phyloP scores from a whole-genome alignment of 768 basidiomycete genomes.

The Lactarius indigo region DNA sequence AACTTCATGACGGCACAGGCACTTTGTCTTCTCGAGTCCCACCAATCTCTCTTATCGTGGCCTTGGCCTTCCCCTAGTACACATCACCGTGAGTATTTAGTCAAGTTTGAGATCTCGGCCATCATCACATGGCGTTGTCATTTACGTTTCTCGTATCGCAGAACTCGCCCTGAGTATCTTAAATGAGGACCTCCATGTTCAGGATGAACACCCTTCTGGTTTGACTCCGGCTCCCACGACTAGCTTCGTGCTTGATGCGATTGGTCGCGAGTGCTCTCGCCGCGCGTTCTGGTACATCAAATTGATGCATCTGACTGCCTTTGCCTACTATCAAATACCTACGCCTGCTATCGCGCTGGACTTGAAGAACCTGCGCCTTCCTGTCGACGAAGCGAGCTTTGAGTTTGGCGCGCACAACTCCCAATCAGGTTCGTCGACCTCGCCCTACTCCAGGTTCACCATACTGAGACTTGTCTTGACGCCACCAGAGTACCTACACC shows the following conservation, averaged over 20 bases:
- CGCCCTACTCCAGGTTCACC: not conserved
- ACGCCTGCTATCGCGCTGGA: conserved; percentile 41
- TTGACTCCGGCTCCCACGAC: conserved; percentile 56
- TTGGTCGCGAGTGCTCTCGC: conserved; percentile 76
- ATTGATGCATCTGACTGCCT: conserved; percentile 49
- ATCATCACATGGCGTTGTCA: not conserved
- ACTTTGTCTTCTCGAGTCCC: conserved; percentile 65
- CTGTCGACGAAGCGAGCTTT: conserved; percentile 80
- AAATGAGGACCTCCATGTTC: conserved; percentile 62
- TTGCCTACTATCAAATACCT: conserved; percentile 39
- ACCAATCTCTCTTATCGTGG: conserved; percentile 45
- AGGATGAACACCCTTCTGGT: conserved; percentile 57
- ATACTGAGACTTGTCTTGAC: not conserved
- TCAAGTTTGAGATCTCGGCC: not conserved
- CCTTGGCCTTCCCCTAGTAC: conserved; percentile 25
- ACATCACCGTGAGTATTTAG: conserved; percentile 31
- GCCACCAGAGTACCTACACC: conserved; percentile 61
- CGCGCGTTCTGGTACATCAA: conserved; percentile 80
- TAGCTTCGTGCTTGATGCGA: conserved; percentile 55
- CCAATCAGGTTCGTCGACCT: conserved; percentile 20
- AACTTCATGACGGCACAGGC: conserved; percentile 72
- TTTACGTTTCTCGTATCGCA: conserved; percentile 29
- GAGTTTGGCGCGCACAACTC: conserved; percentile 43
- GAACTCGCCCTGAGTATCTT: conserved; percentile 67
- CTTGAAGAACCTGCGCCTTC: conserved; percentile 58